These are phyloP conservation scores for Lachnellula cervina DNA, from an alignment of 2,329 filamentous ascomycete species.

Conservation along the genomic window DNA sequence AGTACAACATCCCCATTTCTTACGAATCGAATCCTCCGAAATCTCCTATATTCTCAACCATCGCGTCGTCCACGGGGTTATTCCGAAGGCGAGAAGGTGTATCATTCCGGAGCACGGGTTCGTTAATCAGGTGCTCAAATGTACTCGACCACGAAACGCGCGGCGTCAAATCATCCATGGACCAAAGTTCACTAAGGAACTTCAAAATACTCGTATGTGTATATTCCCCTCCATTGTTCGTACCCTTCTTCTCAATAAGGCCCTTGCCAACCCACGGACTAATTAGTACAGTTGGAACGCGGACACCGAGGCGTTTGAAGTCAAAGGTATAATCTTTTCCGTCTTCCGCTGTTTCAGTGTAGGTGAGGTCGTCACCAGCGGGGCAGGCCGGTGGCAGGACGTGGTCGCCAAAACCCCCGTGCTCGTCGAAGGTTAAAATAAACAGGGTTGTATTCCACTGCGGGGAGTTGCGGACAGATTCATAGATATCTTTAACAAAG, in stretches of 20 bases:
- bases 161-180: slow-evolving; percentile 22
- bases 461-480: slow-evolving; percentile 38
- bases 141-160: slow-evolving; percentile 20
- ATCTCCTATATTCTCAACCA: too few species aligned
- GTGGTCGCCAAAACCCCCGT: slow-evolving; percentile 44
- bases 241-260: slow-evolving; percentile 36
- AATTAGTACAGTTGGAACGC: slow-evolving; percentile 40
- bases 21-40: too few species aligned
- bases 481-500: slow-evolving; percentile 43
- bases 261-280: slow-evolving; percentile 41
- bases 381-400: slow-evolving; percentile 41
- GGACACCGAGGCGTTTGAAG: slow-evolving; percentile 39
- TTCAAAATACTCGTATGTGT: slow-evolving; percentile 41
- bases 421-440: slow-evolving; percentile 44
- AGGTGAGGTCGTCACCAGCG: slow-evolving; percentile 33
- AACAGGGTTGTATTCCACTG: slow-evolving; percentile 45
- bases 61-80: too few species aligned
- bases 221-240: slow-evolving; percentile 37
- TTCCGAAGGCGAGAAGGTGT: too few species aligned
- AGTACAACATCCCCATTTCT: not conserved
- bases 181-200: slow-evolving; percentile 40
- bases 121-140: slow-evolving; percentile 27
- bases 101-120: slow-evolving; percentile 19
- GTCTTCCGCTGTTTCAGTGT: slow-evolving; percentile 34
- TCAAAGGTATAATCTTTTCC: slow-evolving; percentile 35